Evolutionary conservation across 371 early-diverging fungal species (phyloP), one percentile per base, ranked within the genome.

Genomic region (Syncephalastrum racemosum): DNA sequence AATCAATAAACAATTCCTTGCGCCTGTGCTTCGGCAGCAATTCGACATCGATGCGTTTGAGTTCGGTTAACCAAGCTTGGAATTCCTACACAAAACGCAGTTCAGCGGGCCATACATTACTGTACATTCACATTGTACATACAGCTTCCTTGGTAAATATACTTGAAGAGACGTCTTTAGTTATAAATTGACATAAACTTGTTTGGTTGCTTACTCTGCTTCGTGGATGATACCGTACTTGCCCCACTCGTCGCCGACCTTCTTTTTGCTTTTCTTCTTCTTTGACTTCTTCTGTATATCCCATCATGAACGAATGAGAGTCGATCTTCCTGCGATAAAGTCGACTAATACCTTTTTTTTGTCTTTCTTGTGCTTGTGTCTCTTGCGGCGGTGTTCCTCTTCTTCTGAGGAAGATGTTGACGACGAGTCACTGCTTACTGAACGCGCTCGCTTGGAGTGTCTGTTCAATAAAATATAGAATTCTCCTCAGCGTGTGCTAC

Each of bases 11-110:
- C 54, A 83, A 61, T 31, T 84, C 77, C 59, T 87, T 89, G 54
- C 82, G 80, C 52, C 77, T 77, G 40, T 23, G 66, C 16, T 81
- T 77, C 14, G 72, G 70, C 13, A 87, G 50, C 3, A 72, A 76
- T 54, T 86, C 86, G 0, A 86, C 80, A 50, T 81, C 70, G 13
- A 79, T 71, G 12, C 82, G 63, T 62, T 88, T 88, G 36, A 89
- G 81, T 55, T 90, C 89, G 48, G 88, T 69, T 13, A 90, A 51
- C 91, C 91, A 90, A 16, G 87, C 81, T 57, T 88, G 83, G 52
- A 87, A 89, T 71, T 90, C 89, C 76, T 85, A 67, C 16, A 44
- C 18, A 7, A 13, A 46, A n/a, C n/a, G n/a, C 20, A 27, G 14
- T 16, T 24, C 2, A 41, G 22, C 13, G 5, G 6, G 39, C 20